These are phyloP conservation scores for Xylariaceae sp. DNA, from an alignment of 2,329 filamentous ascomycete species.

Conservation along the genomic window DNA sequence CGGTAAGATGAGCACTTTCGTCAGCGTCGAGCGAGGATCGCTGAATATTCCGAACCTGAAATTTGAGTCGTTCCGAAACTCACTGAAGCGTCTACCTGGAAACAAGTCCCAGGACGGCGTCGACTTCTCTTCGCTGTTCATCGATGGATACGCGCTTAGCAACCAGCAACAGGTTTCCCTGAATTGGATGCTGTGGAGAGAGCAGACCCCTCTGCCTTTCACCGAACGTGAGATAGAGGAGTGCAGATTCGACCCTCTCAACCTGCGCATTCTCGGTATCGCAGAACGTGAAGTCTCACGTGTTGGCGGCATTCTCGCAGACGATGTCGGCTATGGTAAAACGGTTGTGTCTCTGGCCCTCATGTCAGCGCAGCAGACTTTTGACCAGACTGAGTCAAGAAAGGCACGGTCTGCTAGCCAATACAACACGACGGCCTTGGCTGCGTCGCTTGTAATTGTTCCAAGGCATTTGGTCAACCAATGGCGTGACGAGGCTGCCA, in stretches of 20 bases:
- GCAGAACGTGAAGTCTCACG: conserved; percentile 28
- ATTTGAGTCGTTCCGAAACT: conserved; percentile 17
- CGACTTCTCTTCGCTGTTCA: background rate
- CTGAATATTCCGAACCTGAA: conserved; percentile 15
- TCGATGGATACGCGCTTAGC: conserved; percentile 12
- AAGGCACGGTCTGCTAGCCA: conserved; percentile 10
- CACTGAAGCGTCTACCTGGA: conserved; percentile 7
- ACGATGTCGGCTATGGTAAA: conserved; percentile 43
- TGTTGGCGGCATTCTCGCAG: conserved; percentile 39
- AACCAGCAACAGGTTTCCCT: conserved; percentile 29
- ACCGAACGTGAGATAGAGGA: conserved; percentile 38
- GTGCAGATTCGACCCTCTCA: conserved; percentile 30
- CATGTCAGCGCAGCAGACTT: conserved; percentile 28
- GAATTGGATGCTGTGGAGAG: conserved; percentile 31
- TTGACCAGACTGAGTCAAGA: conserved; percentile 23
- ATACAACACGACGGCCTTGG: conserved; percentile 27
- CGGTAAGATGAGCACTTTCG: background rate
- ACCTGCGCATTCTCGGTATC: conserved; percentile 33
- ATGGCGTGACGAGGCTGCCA: conserved; percentile 34
- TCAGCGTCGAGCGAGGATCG: conserved; percentile 7
- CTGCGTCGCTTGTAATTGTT: conserved; percentile 38
- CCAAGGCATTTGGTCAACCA: conserved; percentile 38
- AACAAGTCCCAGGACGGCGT: background rate
- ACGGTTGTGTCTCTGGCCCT: conserved; percentile 39
- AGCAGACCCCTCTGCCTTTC: conserved; percentile 26